Percentiles rank a stretch among this genome's conserved stretches.
These are phyloP conservation scores for Danielozyma ontarioensis DNA, from an alignment of 805 yeast species.

Conservation along the genomic window DNA sequence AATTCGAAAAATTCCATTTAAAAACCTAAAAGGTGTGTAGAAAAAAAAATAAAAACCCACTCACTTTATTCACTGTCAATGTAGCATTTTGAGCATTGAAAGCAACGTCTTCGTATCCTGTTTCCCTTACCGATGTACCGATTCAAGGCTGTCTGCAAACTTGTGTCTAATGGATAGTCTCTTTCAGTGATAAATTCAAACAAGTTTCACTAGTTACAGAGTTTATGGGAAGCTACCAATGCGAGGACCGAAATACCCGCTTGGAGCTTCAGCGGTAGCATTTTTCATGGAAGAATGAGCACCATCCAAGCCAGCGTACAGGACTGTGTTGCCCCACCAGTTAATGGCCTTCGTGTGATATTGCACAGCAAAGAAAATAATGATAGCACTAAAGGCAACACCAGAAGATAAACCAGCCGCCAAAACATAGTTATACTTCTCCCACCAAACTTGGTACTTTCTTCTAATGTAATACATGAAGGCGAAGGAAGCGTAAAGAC, in stretches of 20 bases:
- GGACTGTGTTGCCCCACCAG: slow-evolving; percentile 21
- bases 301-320: slow-evolving; percentile 12
- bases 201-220: no score
- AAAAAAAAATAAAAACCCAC: no score
- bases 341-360: slow-evolving; percentile 5
- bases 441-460: slow-evolving; percentile 6
- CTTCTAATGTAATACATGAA: slow-evolving; percentile 6
- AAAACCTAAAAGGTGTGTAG: no score
- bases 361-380: slow-evolving; percentile 9
- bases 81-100: no score
- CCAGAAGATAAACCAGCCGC: slow-evolving; percentile 7
- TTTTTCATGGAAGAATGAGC: slow-evolving; percentile 8
- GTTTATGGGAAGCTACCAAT: slow-evolving; percentile 20
- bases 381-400: slow-evolving; percentile 3
- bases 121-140: no score
- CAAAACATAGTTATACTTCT: slow-evolving; percentile 8
- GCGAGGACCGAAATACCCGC: slow-evolving; percentile 36
- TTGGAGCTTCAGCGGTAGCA: slow-evolving; percentile 18
- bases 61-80: no score
- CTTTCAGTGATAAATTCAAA: no score
- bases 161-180: no score
- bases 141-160: no score
- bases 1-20: no score
- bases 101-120: no score
- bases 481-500: slow-evolving; percentile 4